Evolutionary conservation across 306 rosid species (phyloP).

Genomic region (Sophora flavescens): DNA sequence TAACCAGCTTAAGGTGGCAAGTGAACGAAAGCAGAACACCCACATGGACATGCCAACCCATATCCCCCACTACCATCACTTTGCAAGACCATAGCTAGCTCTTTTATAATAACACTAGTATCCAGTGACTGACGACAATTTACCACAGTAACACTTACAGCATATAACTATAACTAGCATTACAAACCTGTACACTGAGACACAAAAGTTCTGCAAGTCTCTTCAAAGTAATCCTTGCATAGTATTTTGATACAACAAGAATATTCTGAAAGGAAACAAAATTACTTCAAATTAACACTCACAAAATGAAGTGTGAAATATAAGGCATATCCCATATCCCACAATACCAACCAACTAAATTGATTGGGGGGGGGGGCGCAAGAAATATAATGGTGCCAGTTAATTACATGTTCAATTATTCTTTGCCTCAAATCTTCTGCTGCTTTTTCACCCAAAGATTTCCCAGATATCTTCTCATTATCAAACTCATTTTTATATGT

Average conservation of each 20-base stretch:
- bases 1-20: not conserved
- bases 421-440: conserved; percentile 89
- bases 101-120: conserved; percentile 4
- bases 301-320: conserved; percentile 16
- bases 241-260: conserved; percentile 87
- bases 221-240: conserved; percentile 68
- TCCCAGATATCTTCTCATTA: conserved; percentile 76
- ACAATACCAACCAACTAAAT: conserved; percentile 23
- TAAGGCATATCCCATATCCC: conserved; percentile 31
- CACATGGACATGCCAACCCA: conserved; percentile 1
- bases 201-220: conserved; percentile 85
- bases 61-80: conserved; percentile 6
- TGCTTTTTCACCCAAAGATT: conserved; percentile 80
- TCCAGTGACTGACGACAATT: not conserved
- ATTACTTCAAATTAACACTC: conserved; percentile 24
- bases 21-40: conserved; percentile 28
- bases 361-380: conserved; percentile 9
- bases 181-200: conserved; percentile 79
- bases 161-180: conserved; percentile 13
- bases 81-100: not conserved
- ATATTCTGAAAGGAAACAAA: conserved; percentile 69
- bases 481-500: conserved; percentile 81
- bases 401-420: conserved; percentile 84
- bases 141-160: not conserved
- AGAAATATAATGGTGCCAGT: conserved; percentile 1